Evolutionary conservation across 169 alveolate species (phyloP).

Genomic region (Plasmodium coatneyi): DNA sequence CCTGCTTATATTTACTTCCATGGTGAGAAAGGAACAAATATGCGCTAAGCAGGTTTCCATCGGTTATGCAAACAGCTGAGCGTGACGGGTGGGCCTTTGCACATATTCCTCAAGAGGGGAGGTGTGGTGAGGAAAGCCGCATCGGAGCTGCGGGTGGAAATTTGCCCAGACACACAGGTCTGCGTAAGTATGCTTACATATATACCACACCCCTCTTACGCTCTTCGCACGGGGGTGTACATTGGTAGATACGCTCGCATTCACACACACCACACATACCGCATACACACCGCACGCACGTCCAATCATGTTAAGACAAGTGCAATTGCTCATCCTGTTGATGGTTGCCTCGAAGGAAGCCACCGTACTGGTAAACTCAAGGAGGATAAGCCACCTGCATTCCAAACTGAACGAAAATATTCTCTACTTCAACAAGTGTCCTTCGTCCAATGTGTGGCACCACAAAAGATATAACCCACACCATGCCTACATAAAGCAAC

Average conservation of each 20-base stretch:
- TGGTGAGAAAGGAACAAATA: background rate
- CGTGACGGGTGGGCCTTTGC: background rate
- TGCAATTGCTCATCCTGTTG: background rate
- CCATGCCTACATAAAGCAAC: constrained; percentile 4
- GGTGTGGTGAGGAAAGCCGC: background rate
- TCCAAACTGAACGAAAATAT: background rate
- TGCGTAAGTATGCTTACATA: background rate
- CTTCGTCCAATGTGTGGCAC: background rate
- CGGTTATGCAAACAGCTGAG: background rate
- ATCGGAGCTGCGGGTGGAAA: background rate
- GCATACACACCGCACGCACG: background rate
- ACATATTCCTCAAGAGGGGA: background rate
- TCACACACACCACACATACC: background rate
- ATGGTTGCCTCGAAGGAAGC: background rate
- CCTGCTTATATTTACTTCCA: background rate
- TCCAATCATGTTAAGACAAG: constrained; percentile 9
- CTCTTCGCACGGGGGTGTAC: background rate
- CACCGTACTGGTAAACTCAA: background rate
- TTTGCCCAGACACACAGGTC: background rate
- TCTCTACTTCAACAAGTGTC: background rate
- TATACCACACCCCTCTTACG: background rate
- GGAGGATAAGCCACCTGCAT: constrained; percentile 7
- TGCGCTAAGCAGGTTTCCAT: background rate
- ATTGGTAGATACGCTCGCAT: background rate
- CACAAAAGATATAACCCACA: background rate